Conservation (phyloP, 202 grass and related monocot genomes). For the Cymbopogon flexuosus region DNA sequence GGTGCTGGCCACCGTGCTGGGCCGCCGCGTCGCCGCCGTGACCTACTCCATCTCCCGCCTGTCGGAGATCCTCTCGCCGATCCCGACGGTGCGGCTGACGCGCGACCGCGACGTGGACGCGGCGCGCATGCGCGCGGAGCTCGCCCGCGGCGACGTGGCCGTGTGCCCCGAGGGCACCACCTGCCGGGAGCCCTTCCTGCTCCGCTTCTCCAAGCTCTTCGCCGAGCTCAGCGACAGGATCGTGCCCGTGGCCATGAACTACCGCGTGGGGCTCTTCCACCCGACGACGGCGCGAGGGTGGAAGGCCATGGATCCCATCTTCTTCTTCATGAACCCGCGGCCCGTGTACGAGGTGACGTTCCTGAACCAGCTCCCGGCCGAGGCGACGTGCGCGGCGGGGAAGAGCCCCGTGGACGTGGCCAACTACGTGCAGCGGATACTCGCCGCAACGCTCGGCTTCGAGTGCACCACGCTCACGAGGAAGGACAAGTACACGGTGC, state of each 20-base stretch:
- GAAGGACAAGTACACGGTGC: conserved; percentile 88
- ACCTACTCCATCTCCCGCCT: conserved; percentile 95
- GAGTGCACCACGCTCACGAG: conserved; percentile 90
- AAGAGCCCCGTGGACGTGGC: conserved; percentile 76
- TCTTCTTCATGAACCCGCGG: conserved; percentile 98
- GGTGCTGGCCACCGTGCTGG: conserved; percentile 62
- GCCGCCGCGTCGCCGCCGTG: conserved; percentile 71
- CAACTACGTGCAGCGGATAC: conserved; percentile 84
- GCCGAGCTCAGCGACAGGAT: conserved; percentile 93
- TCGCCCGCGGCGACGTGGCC: conserved; percentile 59
- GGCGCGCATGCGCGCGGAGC: conserved; percentile 52
- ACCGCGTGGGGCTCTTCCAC: conserved; percentile 76
- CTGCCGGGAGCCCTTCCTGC: conserved; percentile 80
- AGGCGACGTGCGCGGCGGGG: conserved; percentile 65
- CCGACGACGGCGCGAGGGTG: conserved; percentile 84
- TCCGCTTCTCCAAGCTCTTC: conserved; percentile 67
- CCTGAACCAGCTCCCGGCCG: conserved; percentile 67
- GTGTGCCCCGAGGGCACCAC: conserved; percentile 96
- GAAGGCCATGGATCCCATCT: conserved; percentile 96
- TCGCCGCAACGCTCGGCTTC: conserved; percentile 81
- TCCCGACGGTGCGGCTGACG: conserved; percentile 72
- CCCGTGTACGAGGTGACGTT: conserved; percentile 90
- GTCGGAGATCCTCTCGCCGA: conserved; percentile 78
- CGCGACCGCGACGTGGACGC: conserved; percentile 65
- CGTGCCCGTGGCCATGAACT: conserved; percentile 81